These are phyloP conservation scores for Podospora anserina DNA, from an alignment of 495 filamentous ascomycete genomes.

Conservation along the genomic window DNA sequence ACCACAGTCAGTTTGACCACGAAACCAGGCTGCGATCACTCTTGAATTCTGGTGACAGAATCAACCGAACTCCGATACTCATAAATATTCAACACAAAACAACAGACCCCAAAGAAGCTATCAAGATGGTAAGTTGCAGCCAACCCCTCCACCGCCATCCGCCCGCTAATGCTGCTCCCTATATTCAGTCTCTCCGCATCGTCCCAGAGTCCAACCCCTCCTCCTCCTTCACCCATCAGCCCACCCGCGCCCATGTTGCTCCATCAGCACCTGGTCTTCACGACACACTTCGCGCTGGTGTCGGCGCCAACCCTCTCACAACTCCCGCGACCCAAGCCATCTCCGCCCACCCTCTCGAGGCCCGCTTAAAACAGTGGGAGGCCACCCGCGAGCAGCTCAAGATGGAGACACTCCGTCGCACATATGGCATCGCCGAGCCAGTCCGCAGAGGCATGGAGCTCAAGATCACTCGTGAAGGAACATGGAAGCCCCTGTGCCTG, in stretches of 20 bases:
- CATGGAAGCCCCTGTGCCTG: conserved; percentile 50
- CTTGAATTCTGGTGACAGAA: neutral
- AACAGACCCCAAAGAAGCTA: conserved; percentile 13
- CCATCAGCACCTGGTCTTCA: conserved; percentile 88
- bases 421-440: conserved; percentile 91
- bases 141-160: conserved; percentile 11
- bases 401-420: conserved; percentile 79
- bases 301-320: conserved; percentile 54
- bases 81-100: neutral
- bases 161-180: neutral
- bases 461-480: conserved; percentile 63
- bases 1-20: conserved; percentile 8
- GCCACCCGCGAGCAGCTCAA: conserved; percentile 80
- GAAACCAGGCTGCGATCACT: neutral
- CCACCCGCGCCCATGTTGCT: conserved; percentile 57
- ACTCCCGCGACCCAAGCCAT: conserved; percentile 38
- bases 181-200: conserved; percentile 78
- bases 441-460: conserved; percentile 93
- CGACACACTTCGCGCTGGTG: conserved; percentile 82
- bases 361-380: conserved; percentile 78
- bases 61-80: neutral
- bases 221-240: conserved; percentile 56
- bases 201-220: conserved; percentile 62
- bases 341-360: conserved; percentile 85
- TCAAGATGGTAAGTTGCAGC: conserved; percentile 47